These are phyloP conservation scores for Skeletonema potamos DNA, from an alignment of 108 stramenopile species.

Conservation along the genomic window DNA sequence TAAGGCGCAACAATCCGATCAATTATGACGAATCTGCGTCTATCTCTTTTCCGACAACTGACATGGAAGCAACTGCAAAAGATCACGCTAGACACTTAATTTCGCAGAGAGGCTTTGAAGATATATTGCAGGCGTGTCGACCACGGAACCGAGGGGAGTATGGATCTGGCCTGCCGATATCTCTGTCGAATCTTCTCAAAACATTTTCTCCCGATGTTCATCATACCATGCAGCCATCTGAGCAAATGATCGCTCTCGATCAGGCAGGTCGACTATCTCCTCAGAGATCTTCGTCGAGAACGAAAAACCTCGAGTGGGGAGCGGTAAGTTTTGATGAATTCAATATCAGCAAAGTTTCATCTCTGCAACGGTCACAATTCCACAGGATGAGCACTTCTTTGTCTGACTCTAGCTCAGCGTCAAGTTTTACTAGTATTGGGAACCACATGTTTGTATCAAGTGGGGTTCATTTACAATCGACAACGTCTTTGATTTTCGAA, in stretches of 20 bases:
- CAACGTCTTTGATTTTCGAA: conserved; percentile 28
- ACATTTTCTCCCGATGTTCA: conserved; percentile 3
- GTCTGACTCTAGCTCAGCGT: conserved; percentile 21
- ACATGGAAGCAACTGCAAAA: conserved; percentile 15
- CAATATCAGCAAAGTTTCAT: conserved; percentile 4
- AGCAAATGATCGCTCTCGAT: not conserved
- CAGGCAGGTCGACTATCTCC: not conserved
- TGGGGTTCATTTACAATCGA: conserved; percentile 29
- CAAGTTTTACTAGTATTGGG: conserved; percentile 25
- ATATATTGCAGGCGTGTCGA: conserved; percentile 84
- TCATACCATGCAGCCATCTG: not conserved
- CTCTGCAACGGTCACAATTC: conserved; percentile 1
- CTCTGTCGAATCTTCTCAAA: conserved; percentile 27
- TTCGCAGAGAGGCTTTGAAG: conserved; percentile 69
- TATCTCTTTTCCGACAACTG: not conserved
- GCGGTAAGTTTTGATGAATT: conserved; percentile 43
- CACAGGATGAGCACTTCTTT: conserved; percentile 1
- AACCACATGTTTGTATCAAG: conserved; percentile 2
- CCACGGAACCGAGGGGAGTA: conserved; percentile 56
- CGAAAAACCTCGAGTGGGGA: conserved; percentile 41
- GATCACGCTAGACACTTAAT: conserved; percentile 69
- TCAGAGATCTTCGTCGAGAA: conserved; percentile 11
- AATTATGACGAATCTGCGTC: not conserved
- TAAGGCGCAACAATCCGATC: conserved; percentile 9
- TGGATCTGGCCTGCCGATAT: conserved; percentile 31